Conservation (phyloP, 2,329 filamentous ascomycete species). For the Sclerotinia glacialis region DNA sequence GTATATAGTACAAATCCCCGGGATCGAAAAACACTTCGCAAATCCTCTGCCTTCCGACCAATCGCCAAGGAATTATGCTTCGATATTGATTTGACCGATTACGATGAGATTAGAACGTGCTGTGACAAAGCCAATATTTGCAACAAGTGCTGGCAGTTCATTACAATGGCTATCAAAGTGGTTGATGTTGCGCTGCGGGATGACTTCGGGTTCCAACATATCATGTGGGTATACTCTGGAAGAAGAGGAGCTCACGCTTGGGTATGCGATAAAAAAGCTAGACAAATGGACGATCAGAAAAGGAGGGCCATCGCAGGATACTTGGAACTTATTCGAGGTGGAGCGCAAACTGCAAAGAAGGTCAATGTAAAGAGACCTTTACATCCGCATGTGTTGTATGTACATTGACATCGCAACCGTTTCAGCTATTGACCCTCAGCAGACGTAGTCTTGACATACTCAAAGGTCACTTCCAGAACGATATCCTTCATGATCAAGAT, state of each 20-base stretch:
- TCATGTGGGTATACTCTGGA: slow-evolving; percentile 98
- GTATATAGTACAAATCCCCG: slow-evolving; percentile 92
- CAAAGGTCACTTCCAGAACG: slow-evolving; percentile 76
- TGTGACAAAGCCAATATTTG: slow-evolving; percentile 94
- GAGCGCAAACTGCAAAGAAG: slow-evolving; percentile 79
- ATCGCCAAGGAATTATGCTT: slow-evolving; percentile 94
- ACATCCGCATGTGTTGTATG: slow-evolving; percentile 80
- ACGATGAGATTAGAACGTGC: slow-evolving; percentile 94
- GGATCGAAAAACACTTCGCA: slow-evolving; percentile 83
- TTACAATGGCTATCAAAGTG: slow-evolving; percentile 96
- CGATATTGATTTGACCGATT: slow-evolving; percentile 99
- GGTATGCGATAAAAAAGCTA: slow-evolving; percentile 89
- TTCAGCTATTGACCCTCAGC: slow-evolving; percentile 20
- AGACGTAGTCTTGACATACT: slow-evolving; percentile 83
- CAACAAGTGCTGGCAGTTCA: slow-evolving; percentile 91
- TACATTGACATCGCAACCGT: slow-evolving; percentile 21
- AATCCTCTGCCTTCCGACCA: slow-evolving; percentile 78
- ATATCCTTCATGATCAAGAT: slow-evolving; percentile 81
- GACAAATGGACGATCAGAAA: slow-evolving; percentile 80
- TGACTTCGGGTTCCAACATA: slow-evolving; percentile 95
- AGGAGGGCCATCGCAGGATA: slow-evolving; percentile 84
- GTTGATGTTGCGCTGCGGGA: slow-evolving; percentile 82
- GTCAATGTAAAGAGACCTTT: slow-evolving; percentile 81
- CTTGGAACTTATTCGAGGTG: slow-evolving; percentile 84
- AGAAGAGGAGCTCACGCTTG: slow-evolving; percentile 95